phyloP scores from a whole-genome alignment of 1,284 basidiomycete genomes.

The Cryptococcus sp. region DNA sequence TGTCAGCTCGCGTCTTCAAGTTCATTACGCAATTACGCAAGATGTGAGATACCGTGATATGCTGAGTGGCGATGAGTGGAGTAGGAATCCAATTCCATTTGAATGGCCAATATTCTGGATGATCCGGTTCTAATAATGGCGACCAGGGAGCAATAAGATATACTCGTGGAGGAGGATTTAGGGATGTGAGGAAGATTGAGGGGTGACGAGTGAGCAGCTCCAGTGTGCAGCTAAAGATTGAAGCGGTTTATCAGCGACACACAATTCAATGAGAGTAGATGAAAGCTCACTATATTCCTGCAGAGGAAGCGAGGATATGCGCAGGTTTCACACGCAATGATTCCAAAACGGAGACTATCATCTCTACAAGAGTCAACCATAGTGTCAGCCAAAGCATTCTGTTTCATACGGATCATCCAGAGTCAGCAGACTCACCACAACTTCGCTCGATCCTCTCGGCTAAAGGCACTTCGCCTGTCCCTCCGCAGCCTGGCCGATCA shows the following conservation, averaged over 20 bases:
- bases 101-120: conserved; percentile 43
- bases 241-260: background rate
- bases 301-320: conserved; percentile 43
- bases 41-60: conserved; percentile 32
- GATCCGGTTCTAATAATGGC: conserved; percentile 34
- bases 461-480: conserved; percentile 38
- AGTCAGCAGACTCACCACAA: conserved; percentile 28
- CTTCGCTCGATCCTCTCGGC: conserved; percentile 35
- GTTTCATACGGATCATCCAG: background rate
- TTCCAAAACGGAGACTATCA: conserved; percentile 46
- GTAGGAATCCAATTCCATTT: conserved; percentile 46
- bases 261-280: background rate
- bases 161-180: conserved; percentile 34
- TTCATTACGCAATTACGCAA: background rate
- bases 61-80: conserved; percentile 42
- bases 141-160: conserved; percentile 50
- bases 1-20: background rate
- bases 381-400: conserved; percentile 1
- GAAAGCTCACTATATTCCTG: conserved; percentile 45
- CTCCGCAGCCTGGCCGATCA: conserved; percentile 48
- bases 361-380: conserved; percentile 22
- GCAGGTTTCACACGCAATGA: conserved; percentile 37
- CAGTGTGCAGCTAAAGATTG: conserved; percentile 35
- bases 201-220: conserved; percentile 39
- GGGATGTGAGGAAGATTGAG: conserved; percentile 24